Percentiles rank a stretch among this genome's conserved stretches.
Evolutionary conservation across 495 filamentous ascomycete genomes (phyloP).

Genomic region (Bathelium albidoporum): DNA sequence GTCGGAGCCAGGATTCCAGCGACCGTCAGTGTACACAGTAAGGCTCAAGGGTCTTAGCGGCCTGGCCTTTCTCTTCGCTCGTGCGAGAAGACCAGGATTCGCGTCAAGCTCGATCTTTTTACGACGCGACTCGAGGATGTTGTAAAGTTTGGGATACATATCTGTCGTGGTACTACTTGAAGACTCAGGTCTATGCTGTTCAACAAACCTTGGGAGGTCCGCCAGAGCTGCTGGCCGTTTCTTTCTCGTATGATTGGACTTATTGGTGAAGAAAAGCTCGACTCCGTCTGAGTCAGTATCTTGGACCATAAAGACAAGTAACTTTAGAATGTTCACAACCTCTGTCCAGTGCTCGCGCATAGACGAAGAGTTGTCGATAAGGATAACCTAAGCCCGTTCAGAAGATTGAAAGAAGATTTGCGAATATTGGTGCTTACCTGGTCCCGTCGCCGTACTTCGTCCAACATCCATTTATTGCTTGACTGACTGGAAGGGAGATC

Average conservation of each 20-base stretch:
- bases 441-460: not conserved
- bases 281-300: not conserved
- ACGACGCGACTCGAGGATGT: not conserved
- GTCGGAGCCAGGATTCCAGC: not conserved
- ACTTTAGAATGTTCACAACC: not conserved
- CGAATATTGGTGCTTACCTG: not conserved
- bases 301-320: not conserved
- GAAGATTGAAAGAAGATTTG: not conserved
- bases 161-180: not conserved
- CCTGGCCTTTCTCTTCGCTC: not conserved
- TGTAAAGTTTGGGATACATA: not conserved
- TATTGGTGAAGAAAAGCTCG: not conserved
- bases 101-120: not conserved
- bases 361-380: not conserved
- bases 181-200: not conserved
- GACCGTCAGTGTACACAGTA: not conserved
- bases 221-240: not conserved
- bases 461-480: not conserved
- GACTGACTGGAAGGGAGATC: not conserved
- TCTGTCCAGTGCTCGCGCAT: not conserved
- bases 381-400: not conserved
- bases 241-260: not conserved
- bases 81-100: not conserved
- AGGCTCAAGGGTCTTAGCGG: not conserved
- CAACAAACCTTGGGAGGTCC: not conserved